Evolutionary conservation across 495 filamentous ascomycete genomes (phyloP), one percentile per base, ranked within the genome.

Genomic region (Hypomontagnella monticulosa): DNA sequence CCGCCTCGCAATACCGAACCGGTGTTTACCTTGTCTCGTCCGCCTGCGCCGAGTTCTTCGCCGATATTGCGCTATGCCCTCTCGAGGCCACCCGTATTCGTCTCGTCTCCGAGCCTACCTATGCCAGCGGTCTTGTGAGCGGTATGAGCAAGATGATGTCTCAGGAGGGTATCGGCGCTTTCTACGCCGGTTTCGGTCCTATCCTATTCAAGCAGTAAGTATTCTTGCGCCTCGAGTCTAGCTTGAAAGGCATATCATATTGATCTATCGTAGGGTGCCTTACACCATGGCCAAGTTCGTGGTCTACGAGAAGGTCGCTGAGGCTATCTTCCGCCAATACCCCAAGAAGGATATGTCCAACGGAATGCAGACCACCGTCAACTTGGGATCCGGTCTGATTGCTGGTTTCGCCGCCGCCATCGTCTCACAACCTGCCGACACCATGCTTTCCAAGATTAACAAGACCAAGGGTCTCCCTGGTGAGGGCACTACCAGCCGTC

Each of bases 251-350:
- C 20, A 6, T 23, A 27, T 27, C 20, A 6, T 23, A 27, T 27
- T 50, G 32, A 62, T 49, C 38, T 5, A 19, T 4, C 41, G 30
- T 47, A 96, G 92, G 87, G 91, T 99, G 78, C 95, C 95, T 61
- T 99, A 99, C 85, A 99, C 95, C 78, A 97, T 99, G 95, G 85
- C 96, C 85, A 99, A 99, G 86, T 99, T 99, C 87, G 95, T 97
- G 80, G 95, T 97, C 70, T 97, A 89, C 88, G 95, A 99, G 86
- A 97, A 97, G 87, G 91, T 92, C 74, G 80, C 89, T 71, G 96
- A 99, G 84, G 62, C 83, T 46, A 73, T 92, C 83, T 97, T 87
- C 87, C 65, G 76, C 66, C 56, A 73, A 54, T 85, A 89, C 71
- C 89, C 94, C 86, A 97, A 97, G 86, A 79, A 86, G 70, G 81